Conservation (phyloP, 106 monocot genomes). For the Allium fistulosum region DNA sequence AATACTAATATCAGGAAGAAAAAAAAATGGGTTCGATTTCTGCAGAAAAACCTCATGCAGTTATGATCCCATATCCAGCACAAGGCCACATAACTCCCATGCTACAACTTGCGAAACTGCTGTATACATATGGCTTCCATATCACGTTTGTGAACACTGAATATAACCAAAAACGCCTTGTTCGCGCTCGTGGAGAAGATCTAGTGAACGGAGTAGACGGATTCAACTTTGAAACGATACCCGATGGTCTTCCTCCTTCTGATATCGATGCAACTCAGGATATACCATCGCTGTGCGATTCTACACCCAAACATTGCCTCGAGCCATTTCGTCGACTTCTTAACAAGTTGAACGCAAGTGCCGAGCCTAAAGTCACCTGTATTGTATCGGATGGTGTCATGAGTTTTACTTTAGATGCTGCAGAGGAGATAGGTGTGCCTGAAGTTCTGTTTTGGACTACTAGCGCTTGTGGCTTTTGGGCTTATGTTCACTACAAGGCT, state of each 20-base stretch:
- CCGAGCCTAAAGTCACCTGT: constrained; percentile 3
- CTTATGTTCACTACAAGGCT: constrained; percentile 2
- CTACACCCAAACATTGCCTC: not conserved
- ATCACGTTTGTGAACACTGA: constrained; percentile 24
- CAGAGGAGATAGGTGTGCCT: constrained; percentile 6
- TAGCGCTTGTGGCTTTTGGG: constrained; percentile 20
- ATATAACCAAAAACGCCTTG: constrained; percentile 2
- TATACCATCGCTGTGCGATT: not conserved
- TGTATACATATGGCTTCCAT: constrained; percentile 23
- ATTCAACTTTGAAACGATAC: constrained; percentile 15
- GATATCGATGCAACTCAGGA: constrained; percentile 13
- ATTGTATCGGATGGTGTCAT: constrained; percentile 20
- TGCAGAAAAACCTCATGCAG: constrained; percentile 13
- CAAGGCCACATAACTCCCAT: constrained; percentile 23
- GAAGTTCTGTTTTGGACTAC: constrained; percentile 10
- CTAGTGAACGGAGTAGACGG: not conserved
- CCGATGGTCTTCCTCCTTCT: constrained; percentile 18
- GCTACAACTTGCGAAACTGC: constrained; percentile 21
- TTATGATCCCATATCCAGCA: constrained; percentile 14
- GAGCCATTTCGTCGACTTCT: constrained; percentile 7
- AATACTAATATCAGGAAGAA: not conserved
- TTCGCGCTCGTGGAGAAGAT: not conserved
- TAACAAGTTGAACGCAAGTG: not conserved
- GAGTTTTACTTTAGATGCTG: constrained; percentile 17
- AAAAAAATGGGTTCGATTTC: constrained; percentile 5